These are phyloP conservation scores for Leucocoprinus leucothites DNA, from an alignment of 768 basidiomycete genomes.

Conservation along the genomic window DNA sequence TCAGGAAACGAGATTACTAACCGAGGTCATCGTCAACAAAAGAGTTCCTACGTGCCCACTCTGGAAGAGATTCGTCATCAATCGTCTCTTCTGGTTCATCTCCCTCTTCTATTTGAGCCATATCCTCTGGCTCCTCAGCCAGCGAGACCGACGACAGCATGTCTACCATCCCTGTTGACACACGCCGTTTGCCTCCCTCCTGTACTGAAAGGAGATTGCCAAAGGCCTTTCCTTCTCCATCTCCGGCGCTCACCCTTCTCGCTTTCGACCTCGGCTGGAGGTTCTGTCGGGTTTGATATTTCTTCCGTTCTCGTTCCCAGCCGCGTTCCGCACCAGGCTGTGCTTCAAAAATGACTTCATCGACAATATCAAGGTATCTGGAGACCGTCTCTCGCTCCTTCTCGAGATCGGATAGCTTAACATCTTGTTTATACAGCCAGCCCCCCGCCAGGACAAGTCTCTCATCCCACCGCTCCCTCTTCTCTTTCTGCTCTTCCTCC, in stretches of 20 bases:
- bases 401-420: constrained; percentile 47
- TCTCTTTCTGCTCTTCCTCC: constrained; percentile 43
- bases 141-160: constrained; percentile 47
- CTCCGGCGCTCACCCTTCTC: constrained; percentile 47
- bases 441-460: constrained; percentile 76
- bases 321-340: constrained; percentile 43
- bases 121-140: constrained; percentile 55
- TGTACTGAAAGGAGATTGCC: constrained; percentile 15
- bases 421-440: constrained; percentile 75
- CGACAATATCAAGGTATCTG: constrained; percentile 73
- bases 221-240: constrained; percentile 26
- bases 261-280: constrained; percentile 35
- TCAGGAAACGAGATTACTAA: constrained; percentile 28
- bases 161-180: constrained; percentile 59
- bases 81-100: constrained; percentile 39
- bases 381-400: constrained; percentile 57
- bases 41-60: constrained; percentile 65
- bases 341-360: constrained; percentile 73
- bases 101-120: constrained; percentile 38
- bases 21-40: constrained; percentile 60
- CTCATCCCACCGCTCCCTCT: constrained; percentile 79
- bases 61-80: constrained; percentile 72
- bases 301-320: constrained; percentile 33
- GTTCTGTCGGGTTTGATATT: constrained; percentile 1
- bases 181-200: constrained; percentile 42